Base-by-base conservation (phyloP, 345 rosid species). In the Gossypium longicalyx region DNA sequence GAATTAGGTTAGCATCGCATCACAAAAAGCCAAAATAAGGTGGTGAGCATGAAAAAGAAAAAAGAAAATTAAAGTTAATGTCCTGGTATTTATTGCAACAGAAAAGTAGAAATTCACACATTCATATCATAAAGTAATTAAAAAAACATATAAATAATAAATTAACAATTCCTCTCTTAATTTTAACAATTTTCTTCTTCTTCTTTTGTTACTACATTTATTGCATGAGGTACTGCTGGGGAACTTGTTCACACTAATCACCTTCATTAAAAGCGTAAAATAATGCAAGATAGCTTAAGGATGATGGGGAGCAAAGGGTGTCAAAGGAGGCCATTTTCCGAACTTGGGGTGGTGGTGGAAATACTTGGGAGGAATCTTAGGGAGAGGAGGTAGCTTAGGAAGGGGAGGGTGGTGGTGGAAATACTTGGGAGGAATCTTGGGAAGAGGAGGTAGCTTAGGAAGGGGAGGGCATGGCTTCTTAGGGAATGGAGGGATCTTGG, bases 301-400 rank as follows among this genome's bases (percentile, higher is more conserved):
- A 54, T 80, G 77, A 48, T 76, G 75, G 17, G 78, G 65, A 61
- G 71, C 53, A 34, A 73, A 51, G 74, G 88, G 72, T 2, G 85
- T 82, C 12, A 78, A 47, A 44, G 89, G 87, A 77, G 88, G 93
- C 79, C 73, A 79, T 75, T 89, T 85, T 22, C 84, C 84, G 71
- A 84, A 84, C 83, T 89, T 80, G 17, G 85, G 88, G 65, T 81
- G 81, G 72, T 81, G 80, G 73, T 78, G 78, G 73, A 72, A 74
- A 47, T 72, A 57, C 82, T 85, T 83, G 20, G 88, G 90, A 79
- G 89, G 85, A 73, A 67, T n/a, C 61, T 79, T 77, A 17, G 80
- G 83, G 60, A 70, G 34, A 6, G 76, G 82, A 20, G 61, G 61
- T 9, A 57, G 29, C 25, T 57, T 57, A 9, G 61, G 61, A 20